phyloP scores from a whole-genome alignment of 140 eudicot genomes.

The Flaveria floridana region DNA sequence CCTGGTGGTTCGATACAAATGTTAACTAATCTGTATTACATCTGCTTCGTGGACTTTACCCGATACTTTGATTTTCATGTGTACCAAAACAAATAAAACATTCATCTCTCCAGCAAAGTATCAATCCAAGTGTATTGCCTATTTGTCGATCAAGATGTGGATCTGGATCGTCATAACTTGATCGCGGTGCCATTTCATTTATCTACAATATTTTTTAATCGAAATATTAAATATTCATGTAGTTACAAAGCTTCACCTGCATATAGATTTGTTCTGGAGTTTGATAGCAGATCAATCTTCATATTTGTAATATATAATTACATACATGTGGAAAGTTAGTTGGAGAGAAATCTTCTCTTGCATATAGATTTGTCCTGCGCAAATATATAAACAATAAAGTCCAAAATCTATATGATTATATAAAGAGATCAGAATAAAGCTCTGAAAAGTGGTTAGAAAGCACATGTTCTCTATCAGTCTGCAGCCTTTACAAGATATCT shows the following conservation, averaged over 20 bases:
- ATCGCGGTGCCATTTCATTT: not conserved
- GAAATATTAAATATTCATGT: slow-evolving; percentile 9
- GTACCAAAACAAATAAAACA: too few species aligned
- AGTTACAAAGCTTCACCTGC: slow-evolving; percentile 20
- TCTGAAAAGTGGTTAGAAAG: slow-evolving; percentile 13
- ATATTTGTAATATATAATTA: not conserved
- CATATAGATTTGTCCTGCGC: not conserved
- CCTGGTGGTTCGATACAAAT: too few species aligned
- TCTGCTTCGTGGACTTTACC: too few species aligned
- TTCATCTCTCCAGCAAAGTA: too few species aligned
- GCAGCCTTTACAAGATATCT: not conserved
- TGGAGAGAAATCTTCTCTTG: not conserved
- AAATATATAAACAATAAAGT: not conserved
- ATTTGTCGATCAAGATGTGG: not conserved
- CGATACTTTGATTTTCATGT: too few species aligned
- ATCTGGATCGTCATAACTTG: not conserved
- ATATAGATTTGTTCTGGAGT: not conserved
- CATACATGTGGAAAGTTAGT: not conserved
- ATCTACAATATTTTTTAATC: not conserved
- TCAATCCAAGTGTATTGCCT: too few species aligned
- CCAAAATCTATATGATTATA: not conserved
- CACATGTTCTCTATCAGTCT: slow-evolving; percentile 26
- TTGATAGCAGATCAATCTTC: not conserved
- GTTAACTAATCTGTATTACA: too few species aligned
- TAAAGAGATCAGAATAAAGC: slow-evolving; percentile 10